phyloP scores from a whole-genome alignment of 108 stramenopile genomes.

The Skeletonema menzelii region DNA sequence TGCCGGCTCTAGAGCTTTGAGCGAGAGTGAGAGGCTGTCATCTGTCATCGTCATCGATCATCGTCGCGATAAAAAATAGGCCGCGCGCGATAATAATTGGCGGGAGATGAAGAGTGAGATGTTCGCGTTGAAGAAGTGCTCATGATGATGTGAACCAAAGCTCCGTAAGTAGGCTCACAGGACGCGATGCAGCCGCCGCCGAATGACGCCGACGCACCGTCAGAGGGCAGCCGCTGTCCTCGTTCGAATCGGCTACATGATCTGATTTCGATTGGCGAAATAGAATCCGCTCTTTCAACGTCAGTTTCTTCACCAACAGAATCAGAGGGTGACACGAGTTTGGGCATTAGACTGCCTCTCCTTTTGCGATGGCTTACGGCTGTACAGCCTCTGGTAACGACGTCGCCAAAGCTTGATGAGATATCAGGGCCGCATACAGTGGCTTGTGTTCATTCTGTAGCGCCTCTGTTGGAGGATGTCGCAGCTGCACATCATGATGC shows the following conservation, averaged over 20 bases:
- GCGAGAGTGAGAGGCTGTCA: too few relatives aligned
- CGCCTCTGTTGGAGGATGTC: constrained; percentile 68
- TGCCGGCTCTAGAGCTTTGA: too few relatives aligned
- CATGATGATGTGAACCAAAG: too few relatives aligned
- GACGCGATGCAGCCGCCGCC: not conserved
- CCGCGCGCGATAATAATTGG: too few relatives aligned
- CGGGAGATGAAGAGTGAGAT: too few relatives aligned
- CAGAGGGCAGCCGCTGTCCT: not conserved
- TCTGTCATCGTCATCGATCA: too few relatives aligned
- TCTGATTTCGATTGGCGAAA: constrained; percentile 64
- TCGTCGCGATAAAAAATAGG: too few relatives aligned
- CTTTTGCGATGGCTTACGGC: constrained; percentile 58
- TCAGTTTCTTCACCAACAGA: constrained; percentile 2
- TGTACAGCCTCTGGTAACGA: constrained; percentile 49
- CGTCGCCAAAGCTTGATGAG: constrained; percentile 4
- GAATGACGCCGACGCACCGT: not conserved
- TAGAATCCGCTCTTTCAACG: constrained; percentile 50
- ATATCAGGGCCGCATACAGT: constrained; percentile 13
- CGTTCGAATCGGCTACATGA: constrained; percentile 53
- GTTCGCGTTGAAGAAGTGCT: too few relatives aligned
- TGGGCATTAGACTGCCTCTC: constrained; percentile 60
- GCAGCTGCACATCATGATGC: constrained; percentile 69
- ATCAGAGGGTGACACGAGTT: constrained; percentile 39
- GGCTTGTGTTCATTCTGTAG: constrained; percentile 27
- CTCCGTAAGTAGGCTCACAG: not conserved